phyloP scores from a whole-genome alignment of 352 stramenopile genomes.

The Phytophthora syringae region DNA sequence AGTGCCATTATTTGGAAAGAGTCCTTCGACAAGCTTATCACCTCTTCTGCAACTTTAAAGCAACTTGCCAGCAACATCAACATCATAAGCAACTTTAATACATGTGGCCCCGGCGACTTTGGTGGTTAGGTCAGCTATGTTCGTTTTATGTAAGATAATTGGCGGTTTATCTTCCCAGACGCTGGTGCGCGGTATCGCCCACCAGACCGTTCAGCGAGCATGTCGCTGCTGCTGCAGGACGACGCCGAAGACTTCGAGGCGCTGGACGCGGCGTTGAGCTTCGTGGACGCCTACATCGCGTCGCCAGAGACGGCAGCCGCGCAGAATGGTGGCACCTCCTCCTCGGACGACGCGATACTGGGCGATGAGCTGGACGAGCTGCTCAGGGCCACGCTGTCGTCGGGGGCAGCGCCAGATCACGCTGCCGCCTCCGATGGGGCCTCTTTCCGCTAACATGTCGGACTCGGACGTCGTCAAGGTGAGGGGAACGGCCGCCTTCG shows the following conservation, averaged over 20 bases:
- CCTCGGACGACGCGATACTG: constrained; percentile 8
- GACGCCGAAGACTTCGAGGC: constrained; percentile 40
- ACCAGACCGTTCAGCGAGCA: too few species aligned
- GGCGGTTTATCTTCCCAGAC: too few species aligned
- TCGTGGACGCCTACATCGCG: constrained; percentile 29
- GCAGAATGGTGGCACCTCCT: constrained; percentile 3
- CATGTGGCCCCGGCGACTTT: too few species aligned
- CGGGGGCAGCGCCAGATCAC: background rate
- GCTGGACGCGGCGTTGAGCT: constrained; percentile 45
- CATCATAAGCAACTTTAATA: too few species aligned
- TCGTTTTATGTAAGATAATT: too few species aligned
- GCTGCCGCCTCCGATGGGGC: constrained; percentile 26
- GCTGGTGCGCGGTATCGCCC: too few species aligned
- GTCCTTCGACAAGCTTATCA: too few species aligned
- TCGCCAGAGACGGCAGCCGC: background rate
- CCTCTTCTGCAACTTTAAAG: too few species aligned
- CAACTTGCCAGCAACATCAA: too few species aligned
- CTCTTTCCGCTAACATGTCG: constrained; percentile 10
- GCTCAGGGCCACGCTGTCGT: constrained; percentile 14
- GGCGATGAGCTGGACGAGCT: constrained; percentile 29
- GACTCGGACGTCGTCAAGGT: constrained; percentile 11
- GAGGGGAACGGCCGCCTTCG: constrained; percentile 26
- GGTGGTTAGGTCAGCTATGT: too few species aligned
- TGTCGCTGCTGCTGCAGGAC: constrained; percentile 36
- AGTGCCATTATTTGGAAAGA: too few species aligned